Base-by-base conservation (phyloP, 208 protist species). In the Crithidia acanthocephali region DNA sequence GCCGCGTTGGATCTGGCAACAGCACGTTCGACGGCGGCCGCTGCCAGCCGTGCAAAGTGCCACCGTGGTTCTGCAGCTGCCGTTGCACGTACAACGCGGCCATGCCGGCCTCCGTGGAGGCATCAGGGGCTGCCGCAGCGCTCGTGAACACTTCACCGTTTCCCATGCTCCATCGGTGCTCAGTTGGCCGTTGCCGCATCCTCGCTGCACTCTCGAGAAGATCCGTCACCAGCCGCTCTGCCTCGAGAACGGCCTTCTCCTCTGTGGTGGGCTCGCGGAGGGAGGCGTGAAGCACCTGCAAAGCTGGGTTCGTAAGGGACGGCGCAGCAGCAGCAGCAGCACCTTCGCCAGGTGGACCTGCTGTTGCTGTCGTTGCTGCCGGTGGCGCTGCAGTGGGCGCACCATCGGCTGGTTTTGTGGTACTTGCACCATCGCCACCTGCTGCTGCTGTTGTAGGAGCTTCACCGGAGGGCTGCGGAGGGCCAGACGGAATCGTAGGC, bases 11-110 rank as follows among this genome's bases (percentile, higher is more conserved):
- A 32, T 72, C 57, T 18, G 78, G 78, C 62, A 83, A 40, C 48
- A 83, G 44, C 47, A 83, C 78, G 35, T 83, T 74, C 15, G 47
- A 10, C n/a, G 78, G 78, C 7, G 78, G 78, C 7, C 16, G 51
- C 25, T 72, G 59, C 78, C 78, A 83, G 16, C 72, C 78, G 44
- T 72, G 37, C 3, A 75, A 42, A 20, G 48, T 42, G 18, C 63
- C 44, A 15, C 37, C 27, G 9, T 56, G 27, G 0, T 25, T 16
- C 16, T 28, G 22, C 28, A n/a, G n/a, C n/a, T 63, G 58, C 22
- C 48, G 47, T 45, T 53, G 66, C 61, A 64, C 33, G 51, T 53
- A 56, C 45, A 66, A 33, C 35, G 30, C 59, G 2, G 40, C 64
- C 37, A 66, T 37, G 8, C 55, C 72, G 9, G 64, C 47, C 37